phyloP scores from a whole-genome alignment of 176 grass and related monocot genomes.

The Saccharum spontaneum region DNA sequence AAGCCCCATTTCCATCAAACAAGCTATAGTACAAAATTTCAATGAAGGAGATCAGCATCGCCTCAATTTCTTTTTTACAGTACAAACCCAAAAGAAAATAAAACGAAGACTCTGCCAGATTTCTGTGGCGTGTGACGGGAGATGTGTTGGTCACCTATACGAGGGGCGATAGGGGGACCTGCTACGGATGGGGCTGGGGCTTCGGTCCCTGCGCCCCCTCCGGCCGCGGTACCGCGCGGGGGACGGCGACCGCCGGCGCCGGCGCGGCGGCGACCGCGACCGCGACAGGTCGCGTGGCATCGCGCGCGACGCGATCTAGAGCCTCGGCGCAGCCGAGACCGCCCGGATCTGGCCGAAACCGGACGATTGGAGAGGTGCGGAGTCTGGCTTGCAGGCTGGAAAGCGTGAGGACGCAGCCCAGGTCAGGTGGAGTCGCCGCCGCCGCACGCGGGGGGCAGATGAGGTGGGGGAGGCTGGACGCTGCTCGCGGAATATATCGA shows the following conservation, averaged over 20 bases:
- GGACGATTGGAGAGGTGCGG: not conserved
- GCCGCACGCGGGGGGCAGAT: not conserved
- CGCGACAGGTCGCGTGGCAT: constrained; percentile 80
- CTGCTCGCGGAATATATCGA: not conserved
- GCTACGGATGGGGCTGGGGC: constrained; percentile 63
- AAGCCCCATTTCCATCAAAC: constrained; percentile 30
- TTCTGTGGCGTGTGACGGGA: constrained; percentile 36
- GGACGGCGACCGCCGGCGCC: constrained; percentile 76
- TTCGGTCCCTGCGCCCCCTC: constrained; percentile 73
- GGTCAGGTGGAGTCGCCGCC: constrained; percentile 28
- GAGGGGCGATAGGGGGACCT: constrained; percentile 86
- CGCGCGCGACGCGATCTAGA: not conserved
- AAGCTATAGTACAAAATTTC: constrained; percentile 21
- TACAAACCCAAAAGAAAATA: not conserved
- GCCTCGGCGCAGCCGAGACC: not conserved
- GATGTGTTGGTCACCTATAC: constrained; percentile 85
- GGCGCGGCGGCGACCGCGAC: constrained; percentile 60
- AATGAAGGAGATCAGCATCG: not conserved
- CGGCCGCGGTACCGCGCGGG: constrained; percentile 47
- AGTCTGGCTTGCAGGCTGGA: not conserved
- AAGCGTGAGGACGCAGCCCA: not conserved
- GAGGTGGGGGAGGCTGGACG: not conserved
- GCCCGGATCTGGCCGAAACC: not conserved
- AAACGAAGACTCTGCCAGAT: constrained; percentile 22
- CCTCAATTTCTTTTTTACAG: not conserved